Base-by-base conservation (phyloP, 2,329 filamentous ascomycete species). In the Xylariaceae sp. region DNA sequence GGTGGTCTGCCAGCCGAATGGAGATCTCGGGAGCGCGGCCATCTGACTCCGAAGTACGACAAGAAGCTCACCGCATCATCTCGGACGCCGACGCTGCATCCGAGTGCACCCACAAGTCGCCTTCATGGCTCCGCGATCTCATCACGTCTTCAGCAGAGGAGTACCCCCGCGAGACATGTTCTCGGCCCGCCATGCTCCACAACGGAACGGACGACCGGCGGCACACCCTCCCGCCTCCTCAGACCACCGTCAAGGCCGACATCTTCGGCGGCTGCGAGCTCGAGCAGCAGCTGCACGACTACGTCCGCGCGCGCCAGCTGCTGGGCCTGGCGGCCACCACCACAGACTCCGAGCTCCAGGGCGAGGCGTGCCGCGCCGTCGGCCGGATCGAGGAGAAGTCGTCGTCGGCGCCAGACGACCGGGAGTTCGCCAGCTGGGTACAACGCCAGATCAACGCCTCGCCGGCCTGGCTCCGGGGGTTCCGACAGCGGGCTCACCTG, bases 61-160 rank as follows among this genome's bases (percentile, higher is more conserved):
- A 66, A n/a, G 72, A 78, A 51, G 73, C 72, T n/a, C 75, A 70
- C 31, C 65, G 68, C 37, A 68, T 79, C 40, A 63, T 79, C 42
- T 72, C 69, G 40, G 72, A 67, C 5, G 62, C 69, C 14, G 73
- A 78, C 44, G 55, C 65, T 31, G 48, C 63, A 27, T 68, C 64
- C 3, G 59, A 59, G 15, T 56, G 58, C 3, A 57, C 60, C 16
- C 52, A 55, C 18, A 63, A 64, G 1, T 43, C 52, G 5, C 39
- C 55, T 2, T 68, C 65, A 2, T 80, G 76, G 76, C 63, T 80
- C 33, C 67, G 71, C 40, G 75, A 80, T 46, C 53, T 80, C 7
- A 57, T 80, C 34, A 64, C 78, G 59, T 65, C 63, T 19, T 61
- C 64, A 1, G 63, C 65, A 1, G 55, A 57, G 5, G 44, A 65